Conservation (phyloP, 2,329 filamentous ascomycete genomes). For the Daldinia sp. region DNA sequence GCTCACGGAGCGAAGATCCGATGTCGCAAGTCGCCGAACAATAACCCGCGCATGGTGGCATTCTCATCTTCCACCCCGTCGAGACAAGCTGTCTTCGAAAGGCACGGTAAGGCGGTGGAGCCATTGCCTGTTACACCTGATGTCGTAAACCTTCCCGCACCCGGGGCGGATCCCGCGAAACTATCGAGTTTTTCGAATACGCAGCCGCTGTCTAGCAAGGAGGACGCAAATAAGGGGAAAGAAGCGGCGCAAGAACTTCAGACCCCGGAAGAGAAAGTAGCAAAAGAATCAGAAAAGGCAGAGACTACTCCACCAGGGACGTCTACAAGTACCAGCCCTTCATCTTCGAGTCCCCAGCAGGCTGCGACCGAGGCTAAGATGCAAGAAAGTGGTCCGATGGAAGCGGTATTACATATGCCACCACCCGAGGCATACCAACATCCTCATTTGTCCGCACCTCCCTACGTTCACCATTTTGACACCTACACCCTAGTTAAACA, state of each 20-base stretch:
- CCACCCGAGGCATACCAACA: constrained; percentile 43
- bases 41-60: constrained; percentile 42
- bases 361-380: constrained; percentile 51
- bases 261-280: constrained; percentile 9
- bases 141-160: constrained; percentile 39
- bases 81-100: constrained; percentile 57
- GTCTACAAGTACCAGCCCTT: constrained; percentile 17
- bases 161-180: constrained; percentile 30
- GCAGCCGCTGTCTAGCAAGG: constrained; percentile 24
- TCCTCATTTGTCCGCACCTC: constrained; percentile 75
- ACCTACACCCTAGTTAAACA: constrained; percentile 88
- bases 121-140: constrained; percentile 52
- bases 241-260: constrained; percentile 7
- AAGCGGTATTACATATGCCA: constrained; percentile 57
- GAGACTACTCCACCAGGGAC: constrained; percentile 11
- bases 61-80: constrained; percentile 51
- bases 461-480: constrained; percentile 96
- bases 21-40: constrained; percentile 45
- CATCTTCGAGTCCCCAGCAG: constrained; percentile 44
- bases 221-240: constrained; percentile 29
- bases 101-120: constrained; percentile 69
- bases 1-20: constrained; percentile 53
- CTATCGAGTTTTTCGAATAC: constrained; percentile 15
- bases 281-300: constrained; percentile 17
- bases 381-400: constrained; percentile 55